Base-by-base conservation (phyloP, 2,329 filamentous ascomycete species). In the Calonectria henricotiae region DNA sequence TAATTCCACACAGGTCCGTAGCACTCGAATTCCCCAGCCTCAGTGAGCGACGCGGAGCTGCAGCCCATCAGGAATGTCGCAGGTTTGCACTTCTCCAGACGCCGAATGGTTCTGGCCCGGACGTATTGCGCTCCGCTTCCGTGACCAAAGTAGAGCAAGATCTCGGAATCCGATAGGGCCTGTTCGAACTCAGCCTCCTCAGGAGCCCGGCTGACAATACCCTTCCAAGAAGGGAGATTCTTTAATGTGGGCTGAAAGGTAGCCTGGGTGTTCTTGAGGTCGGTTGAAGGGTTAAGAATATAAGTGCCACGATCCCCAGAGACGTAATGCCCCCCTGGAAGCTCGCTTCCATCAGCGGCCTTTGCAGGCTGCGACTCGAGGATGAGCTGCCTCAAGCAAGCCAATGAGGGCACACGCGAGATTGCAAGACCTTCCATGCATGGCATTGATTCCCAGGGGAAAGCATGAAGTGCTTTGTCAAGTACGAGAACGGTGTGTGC, bases 61-160 rank as follows among this genome's bases (percentile, higher is more conserved):
- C 96, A 99, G 46, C 96, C 96, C 92, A 99, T 98, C 17, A 99
- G 89, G 79, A 98, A 92, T 0, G 95, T 91, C 0, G 93, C 92
- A 1, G 95, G 93, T 55, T 83, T 84, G 82, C 94, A 97, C 70
- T 89, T 90, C 15, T 92, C 89, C 13, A 98, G 88, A 69, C 90
- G 91, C 65, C 94, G 92, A 74, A 99, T 91, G 1, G 94, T 94
- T 75, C 94, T 91, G 13, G 93, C 91, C 35, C 95, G 92, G 68
- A 99, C 94, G 82, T 98, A 99, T 82, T 99, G 96, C 32, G 94
- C 94, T 25, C 96, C 96, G 74, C 94, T 96, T 70, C 96, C 96
- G 83, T 99, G 96, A 1, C 96, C 96, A 82, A 99, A 98, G 85
- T 99, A 99, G 12, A 99, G 87, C 27, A 98, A 85, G 2, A 98